Base-by-base conservation (phyloP, 768 basidiomycete genomes). In the Russula emetica region DNA sequence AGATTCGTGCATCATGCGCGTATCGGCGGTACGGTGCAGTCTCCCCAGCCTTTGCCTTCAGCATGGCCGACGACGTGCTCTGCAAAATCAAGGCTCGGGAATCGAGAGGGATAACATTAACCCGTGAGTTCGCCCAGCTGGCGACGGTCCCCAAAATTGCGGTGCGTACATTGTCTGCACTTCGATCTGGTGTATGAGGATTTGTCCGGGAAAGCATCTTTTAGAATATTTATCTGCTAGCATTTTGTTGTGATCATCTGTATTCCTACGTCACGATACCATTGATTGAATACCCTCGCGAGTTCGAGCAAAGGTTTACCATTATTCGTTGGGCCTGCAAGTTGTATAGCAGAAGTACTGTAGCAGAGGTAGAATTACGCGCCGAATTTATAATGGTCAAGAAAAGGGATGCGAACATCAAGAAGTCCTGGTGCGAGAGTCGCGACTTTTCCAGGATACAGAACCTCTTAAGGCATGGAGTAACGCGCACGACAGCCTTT, bases 71-170 rank as follows among this genome's bases (percentile, higher is more conserved):
- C 44, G 28, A 58, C 7, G 61, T 50, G 0, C 54, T 68, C 16
- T 68, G 67, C 49, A 16, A 11, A 13, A 61, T 68, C 49, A 68
- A 68, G 57, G 67, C 65, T n/a, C 52, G 42, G 49, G 65, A 54
- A 32, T 28, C 18, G 30, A 49, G 55, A 64, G 62, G 1, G 24
- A 26, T 10, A 3, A 52, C 14, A 16, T 24, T 70, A 22, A 69
- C 68, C 32, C 28, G 24, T 24, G 51, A 58, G 30, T 36, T 69
- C 9, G 57, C 50, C n/a, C 50, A 55, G 75, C 77, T 44, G 51
- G 79, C 24, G 75, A 79, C 8, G 73, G 80, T 54, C 68, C 86
- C 5, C 55, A 66, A 50, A 55, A 2, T 3, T n/a, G 26, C 64
- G 13, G 55, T 52, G 55, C 64, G 65, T 62, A 47, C 62, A n/a